Conservation (phyloP, 352 stramenopile genomes). For the Pythium coloratum region DNA sequence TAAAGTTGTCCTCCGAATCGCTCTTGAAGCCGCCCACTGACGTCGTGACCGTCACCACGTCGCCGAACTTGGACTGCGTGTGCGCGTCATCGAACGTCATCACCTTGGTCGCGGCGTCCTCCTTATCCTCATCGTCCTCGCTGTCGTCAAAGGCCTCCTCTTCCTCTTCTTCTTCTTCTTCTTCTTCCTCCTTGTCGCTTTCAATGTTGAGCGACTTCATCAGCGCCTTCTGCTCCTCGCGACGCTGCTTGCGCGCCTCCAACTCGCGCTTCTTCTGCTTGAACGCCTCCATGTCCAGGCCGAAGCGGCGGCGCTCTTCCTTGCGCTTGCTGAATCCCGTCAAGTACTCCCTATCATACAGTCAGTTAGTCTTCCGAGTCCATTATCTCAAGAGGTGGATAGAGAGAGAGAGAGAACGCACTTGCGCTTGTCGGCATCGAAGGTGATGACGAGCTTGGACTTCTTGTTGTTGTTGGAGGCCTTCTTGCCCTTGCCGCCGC, state of each 20-base stretch:
- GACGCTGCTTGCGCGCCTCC: constrained; percentile 80
- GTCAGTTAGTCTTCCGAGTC: background rate
- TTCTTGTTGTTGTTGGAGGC: constrained; percentile 77
- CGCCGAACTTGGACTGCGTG: constrained; percentile 84
- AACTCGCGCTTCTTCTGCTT: constrained; percentile 86
- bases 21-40: constrained; percentile 76
- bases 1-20: constrained; percentile 67
- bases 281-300: constrained; percentile 87
- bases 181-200: constrained; percentile 43
- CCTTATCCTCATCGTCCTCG: constrained; percentile 33
- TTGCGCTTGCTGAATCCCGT: constrained; percentile 89
- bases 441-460: constrained; percentile 86
- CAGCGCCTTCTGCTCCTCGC: constrained; percentile 79
- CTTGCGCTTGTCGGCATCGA: constrained; percentile 87
- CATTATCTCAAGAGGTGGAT: background rate
- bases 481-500: constrained; percentile 33
- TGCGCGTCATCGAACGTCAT: constrained; percentile 80
- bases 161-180: constrained; percentile 29
- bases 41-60: constrained; percentile 86
- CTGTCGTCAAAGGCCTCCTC: constrained; percentile 32
- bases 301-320: constrained; percentile 82
- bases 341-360: constrained; percentile 63
- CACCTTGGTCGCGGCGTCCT: constrained; percentile 37
- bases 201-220: constrained; percentile 58
- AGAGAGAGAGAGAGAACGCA: constrained; percentile 27